phyloP scores from a whole-genome alignment of 2,329 filamentous ascomycete species.

The Aspergillus novoparasiticus region DNA sequence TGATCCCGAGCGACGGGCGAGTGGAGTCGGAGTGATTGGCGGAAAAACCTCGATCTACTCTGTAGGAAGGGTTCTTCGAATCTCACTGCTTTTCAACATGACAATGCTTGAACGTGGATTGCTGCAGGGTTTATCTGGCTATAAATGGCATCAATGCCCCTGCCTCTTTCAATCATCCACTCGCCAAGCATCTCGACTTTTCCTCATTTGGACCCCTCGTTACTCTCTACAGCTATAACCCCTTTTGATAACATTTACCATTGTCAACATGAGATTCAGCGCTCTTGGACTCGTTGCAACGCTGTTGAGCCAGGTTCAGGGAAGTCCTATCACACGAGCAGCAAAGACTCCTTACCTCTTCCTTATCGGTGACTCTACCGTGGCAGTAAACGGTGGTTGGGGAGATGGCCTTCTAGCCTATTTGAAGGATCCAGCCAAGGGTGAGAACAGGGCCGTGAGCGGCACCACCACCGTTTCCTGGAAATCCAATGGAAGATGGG shows the following conservation, averaged over 20 bases:
- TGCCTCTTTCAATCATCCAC: not conserved
- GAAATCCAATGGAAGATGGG: slow-evolving; percentile 14
- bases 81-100: no score
- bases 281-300: not conserved
- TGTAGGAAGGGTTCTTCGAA: not conserved
- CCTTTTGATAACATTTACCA: not conserved
- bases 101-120: not conserved
- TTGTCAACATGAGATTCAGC: not conserved
- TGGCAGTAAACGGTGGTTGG: slow-evolving; percentile 15
- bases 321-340: not conserved
- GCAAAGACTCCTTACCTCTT: slow-evolving; percentile 10
- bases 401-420: slow-evolving; percentile 14
- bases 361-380: slow-evolving; percentile 18
- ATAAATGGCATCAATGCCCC: not conserved
- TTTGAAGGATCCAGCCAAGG: slow-evolving; percentile 6
- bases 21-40: not conserved
- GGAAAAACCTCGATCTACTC: not conserved
- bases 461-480: slow-evolving; percentile 15
- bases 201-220: not conserved
- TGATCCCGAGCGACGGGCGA: not conserved
- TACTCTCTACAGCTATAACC: not conserved
- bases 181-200: not conserved
- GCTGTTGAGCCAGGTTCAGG: not conserved
- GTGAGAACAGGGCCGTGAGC: slow-evolving; percentile 14
- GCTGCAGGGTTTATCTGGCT: not conserved